A percentile compares a stretch with the other conserved stretches of the same genome.
Evolutionary conservation across 129 eudicot genomes (phyloP).

Genomic region (Flaveria trinervia): DNA sequence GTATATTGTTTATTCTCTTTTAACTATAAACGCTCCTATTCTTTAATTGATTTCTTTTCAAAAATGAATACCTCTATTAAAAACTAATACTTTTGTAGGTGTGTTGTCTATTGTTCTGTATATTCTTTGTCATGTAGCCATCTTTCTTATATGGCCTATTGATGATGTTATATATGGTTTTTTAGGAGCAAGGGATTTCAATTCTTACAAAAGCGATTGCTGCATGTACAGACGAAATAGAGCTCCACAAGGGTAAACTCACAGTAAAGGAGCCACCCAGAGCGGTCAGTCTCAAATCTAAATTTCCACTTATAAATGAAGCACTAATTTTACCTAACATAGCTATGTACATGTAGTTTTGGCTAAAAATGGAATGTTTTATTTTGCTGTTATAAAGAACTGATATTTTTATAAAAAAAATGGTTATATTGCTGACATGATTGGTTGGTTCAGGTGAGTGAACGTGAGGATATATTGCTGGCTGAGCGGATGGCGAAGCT

Average conservation of each 20-base stretch:
- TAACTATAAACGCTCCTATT: too few species aligned
- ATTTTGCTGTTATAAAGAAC: background rate
- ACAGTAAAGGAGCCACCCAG: conserved; percentile 77
- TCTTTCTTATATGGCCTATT: conserved; percentile 14
- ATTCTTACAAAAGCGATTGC: conserved; percentile 73
- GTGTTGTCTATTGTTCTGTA: background rate
- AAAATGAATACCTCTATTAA: background rate
- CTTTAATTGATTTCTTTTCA: background rate
- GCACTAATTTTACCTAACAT: background rate
- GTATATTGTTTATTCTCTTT: background rate
- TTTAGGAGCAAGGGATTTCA: conserved; percentile 81
- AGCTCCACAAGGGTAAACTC: conserved; percentile 75
- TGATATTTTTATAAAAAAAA: too few species aligned
- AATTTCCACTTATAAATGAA: background rate
- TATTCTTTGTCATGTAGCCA: background rate
- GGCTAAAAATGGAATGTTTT: background rate
- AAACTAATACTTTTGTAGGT: background rate
- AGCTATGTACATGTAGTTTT: background rate
- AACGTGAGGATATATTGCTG: conserved; percentile 82
- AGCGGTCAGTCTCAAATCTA: conserved; percentile 63
- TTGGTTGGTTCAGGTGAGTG: conserved; percentile 75
- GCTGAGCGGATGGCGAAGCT: conserved; percentile 80
- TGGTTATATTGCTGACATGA: background rate
- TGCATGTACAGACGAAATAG: conserved; percentile 76
- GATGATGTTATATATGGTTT: conserved; percentile 11